phyloP scores from a whole-genome alignment of 768 basidiomycete species.

The Sarcomyxa edulis region DNA sequence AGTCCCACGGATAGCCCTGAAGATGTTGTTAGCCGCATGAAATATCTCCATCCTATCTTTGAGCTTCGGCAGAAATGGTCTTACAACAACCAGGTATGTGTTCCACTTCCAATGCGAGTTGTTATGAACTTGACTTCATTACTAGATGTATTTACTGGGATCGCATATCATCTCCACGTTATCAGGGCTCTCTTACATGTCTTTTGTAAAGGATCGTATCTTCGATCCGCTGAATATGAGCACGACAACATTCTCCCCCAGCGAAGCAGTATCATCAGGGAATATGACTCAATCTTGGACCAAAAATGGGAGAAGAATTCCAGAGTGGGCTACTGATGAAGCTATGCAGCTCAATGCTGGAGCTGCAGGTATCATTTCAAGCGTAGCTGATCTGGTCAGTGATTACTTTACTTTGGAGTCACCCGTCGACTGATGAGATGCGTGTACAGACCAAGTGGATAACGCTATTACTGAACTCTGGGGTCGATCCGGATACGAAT shows the following conservation, averaged over 20 bases:
- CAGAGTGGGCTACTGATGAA: conserved; percentile 15
- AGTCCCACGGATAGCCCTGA: conserved; percentile 14
- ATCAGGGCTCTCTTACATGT: no score
- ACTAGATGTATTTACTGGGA: conserved; percentile 28
- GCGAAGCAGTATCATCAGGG: conserved; percentile 25
- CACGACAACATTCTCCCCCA: conserved; percentile 30
- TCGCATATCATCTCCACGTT: conserved; percentile 13
- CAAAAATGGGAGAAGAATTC: conserved; percentile 10
- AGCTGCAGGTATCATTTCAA: conserved; percentile 39
- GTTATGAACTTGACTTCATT: no score
- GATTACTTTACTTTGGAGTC: conserved; percentile 9
- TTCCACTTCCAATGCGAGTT: no score
- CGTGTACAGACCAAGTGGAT: conserved; percentile 38
- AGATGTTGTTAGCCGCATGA: conserved; percentile 18
- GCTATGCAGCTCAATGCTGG: conserved; percentile 25
- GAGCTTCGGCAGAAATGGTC: conserved; percentile 26
- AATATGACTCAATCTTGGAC: conserved; percentile 13
- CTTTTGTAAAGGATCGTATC: conserved; percentile 30
- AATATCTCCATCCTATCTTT: conserved; percentile 19
- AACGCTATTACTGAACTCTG: conserved; percentile 24
- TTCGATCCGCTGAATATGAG: conserved; percentile 35
- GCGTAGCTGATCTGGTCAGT: conserved; percentile 24
- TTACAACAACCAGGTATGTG: conserved; percentile 28
- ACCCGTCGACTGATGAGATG: no score
- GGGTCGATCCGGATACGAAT: conserved; percentile 23